Percentiles rank a stretch among this genome's conserved stretches.
phyloP scores from a whole-genome alignment of 768 basidiomycete species.

The Leucocoprinus leucothites region DNA sequence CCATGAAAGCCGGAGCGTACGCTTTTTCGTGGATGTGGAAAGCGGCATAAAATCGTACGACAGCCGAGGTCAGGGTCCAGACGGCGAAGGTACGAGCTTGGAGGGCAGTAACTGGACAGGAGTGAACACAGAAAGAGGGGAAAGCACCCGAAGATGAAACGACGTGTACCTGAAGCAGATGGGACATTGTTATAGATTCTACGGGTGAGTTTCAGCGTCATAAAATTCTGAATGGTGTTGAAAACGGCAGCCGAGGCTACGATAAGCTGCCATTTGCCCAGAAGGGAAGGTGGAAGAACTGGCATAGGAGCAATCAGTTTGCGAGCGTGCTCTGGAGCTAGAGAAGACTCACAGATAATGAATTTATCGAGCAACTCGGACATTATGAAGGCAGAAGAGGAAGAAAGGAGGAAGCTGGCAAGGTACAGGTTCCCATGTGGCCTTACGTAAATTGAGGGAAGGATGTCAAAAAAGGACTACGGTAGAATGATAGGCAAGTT shows the following conservation, averaged over 20 bases:
- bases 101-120: conserved; percentile 68
- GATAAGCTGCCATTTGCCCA: conserved; percentile 88
- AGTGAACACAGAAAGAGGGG: conserved; percentile 1
- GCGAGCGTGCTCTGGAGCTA: not conserved
- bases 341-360: conserved; percentile 18
- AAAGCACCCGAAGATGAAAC: not conserved
- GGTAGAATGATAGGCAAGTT: conserved; percentile 12
- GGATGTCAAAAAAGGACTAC: conserved; percentile 9
- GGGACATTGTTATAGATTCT: conserved; percentile 63
- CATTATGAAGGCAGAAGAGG: not conserved
- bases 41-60: conserved; percentile 83
- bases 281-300: conserved; percentile 63
- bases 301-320: conserved; percentile 3
- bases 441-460: conserved; percentile 7
- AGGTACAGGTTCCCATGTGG: conserved; percentile 8
- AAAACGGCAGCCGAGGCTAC: conserved; percentile 76
- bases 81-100: conserved; percentile 88
- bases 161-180: conserved; percentile 31
- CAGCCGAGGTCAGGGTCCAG: conserved; percentile 87
- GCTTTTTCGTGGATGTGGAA: conserved; percentile 82
- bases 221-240: conserved; percentile 83
- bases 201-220: conserved; percentile 73
- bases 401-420: not conserved
- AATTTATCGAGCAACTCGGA: conserved; percentile 20
- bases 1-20: conserved; percentile 40